Conservation (phyloP, 306 rosid species). For the Vigna angularis region DNA sequence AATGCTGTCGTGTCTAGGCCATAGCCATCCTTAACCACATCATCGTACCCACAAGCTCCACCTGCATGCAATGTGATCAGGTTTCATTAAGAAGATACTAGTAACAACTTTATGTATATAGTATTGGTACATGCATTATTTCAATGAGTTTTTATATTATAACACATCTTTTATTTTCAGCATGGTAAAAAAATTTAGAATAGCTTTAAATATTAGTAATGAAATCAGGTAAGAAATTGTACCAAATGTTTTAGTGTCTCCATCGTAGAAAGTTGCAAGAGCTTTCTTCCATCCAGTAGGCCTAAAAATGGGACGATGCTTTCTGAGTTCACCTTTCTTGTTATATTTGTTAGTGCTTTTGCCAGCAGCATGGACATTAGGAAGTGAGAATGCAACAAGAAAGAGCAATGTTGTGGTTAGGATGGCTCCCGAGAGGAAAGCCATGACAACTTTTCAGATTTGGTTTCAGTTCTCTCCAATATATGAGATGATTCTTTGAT, state of each 20-base stretch:
- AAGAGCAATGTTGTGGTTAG: slow-evolving; percentile 41
- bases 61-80: slow-evolving; percentile 47
- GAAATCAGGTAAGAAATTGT: neutral
- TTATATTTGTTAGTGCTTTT: neutral
- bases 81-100: too few species aligned
- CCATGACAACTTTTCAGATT: slow-evolving; percentile 19
- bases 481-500: slow-evolving; percentile 14
- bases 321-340: slow-evolving; percentile 8
- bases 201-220: neutral
- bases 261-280: slow-evolving; percentile 81
- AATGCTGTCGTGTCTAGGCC: slow-evolving; percentile 74
- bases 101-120: too few species aligned
- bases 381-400: slow-evolving; percentile 26
- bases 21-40: slow-evolving; percentile 73
- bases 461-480: neutral
- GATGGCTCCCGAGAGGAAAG: slow-evolving; percentile 37
- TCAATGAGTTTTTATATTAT: too few species aligned
- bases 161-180: too few species aligned
- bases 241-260: slow-evolving; percentile 67
- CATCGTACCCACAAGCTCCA: slow-evolving; percentile 86
- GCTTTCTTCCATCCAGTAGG: slow-evolving; percentile 74
- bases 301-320: neutral
- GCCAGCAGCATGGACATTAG: slow-evolving; percentile 34
- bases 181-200: neutral
- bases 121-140: too few species aligned